Evolutionary conservation across 306 rosid species (phyloP).

Genomic region (Cucurbita pepo): DNA sequence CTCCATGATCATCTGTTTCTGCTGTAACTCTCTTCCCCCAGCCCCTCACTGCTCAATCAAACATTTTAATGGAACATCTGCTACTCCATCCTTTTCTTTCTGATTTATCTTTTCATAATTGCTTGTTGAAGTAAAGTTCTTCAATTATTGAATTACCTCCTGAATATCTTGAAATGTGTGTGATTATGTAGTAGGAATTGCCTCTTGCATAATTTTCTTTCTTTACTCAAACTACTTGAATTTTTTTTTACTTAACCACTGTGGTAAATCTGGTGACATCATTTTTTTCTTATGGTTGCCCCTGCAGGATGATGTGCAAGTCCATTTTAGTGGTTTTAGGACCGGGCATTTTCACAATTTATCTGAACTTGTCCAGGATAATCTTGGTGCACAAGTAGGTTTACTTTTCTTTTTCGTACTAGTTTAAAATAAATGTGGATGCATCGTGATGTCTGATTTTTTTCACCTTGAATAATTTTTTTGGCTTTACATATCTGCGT

Average conservation of each 20-base stretch:
- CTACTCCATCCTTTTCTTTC: too few relatives aligned
- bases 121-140: background rate
- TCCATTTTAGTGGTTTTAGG: slow-evolving; percentile 77
- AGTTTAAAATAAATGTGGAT: background rate
- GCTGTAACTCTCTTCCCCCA: background rate
- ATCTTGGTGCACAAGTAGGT: slow-evolving; percentile 64
- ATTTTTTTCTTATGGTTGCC: background rate
- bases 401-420: background rate
- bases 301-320: slow-evolving; percentile 56
- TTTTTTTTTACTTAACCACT: background rate
- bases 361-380: slow-evolving; percentile 70
- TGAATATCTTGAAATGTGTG: background rate
- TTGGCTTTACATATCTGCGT: background rate
- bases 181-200: background rate
- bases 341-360: slow-evolving; percentile 78
- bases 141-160: too few relatives aligned
- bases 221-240: background rate
- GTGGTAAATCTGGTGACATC: background rate
- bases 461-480: background rate
- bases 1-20: background rate
- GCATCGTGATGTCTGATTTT: background rate
- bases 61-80: background rate
- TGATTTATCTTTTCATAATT: too few relatives aligned
- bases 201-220: background rate
- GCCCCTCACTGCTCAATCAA: background rate